Percentiles rank a stretch among this genome's conserved stretches.
Conservation (phyloP, 352 stramenopile genomes). For the Globisporangium spinosum region DNA sequence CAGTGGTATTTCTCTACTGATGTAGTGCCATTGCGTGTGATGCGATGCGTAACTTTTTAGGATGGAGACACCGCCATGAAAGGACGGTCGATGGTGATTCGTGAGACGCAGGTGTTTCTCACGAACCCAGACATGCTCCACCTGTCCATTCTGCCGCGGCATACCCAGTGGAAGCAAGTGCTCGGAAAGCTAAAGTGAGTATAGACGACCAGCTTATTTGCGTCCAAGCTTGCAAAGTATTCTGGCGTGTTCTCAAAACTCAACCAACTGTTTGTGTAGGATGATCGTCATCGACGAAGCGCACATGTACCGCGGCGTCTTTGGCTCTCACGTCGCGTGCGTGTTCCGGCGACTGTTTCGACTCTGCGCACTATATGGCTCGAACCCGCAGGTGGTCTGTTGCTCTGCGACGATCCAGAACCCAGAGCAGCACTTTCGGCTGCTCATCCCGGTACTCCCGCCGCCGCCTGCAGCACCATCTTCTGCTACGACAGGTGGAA, state of each 20-base stretch:
- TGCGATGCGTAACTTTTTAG: slow-evolving; percentile 21
- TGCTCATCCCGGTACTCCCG: slow-evolving; percentile 81
- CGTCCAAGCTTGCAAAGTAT: neutral
- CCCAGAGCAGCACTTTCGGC: slow-evolving; percentile 88
- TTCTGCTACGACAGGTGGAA: neutral
- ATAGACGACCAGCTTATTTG: neutral
- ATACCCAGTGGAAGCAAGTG: slow-evolving; percentile 87
- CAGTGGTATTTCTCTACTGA: neutral
- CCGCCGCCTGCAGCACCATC: slow-evolving; percentile 2
- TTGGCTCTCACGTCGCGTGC: slow-evolving; percentile 79
- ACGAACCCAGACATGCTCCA: slow-evolving; percentile 99
- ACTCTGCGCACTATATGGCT: slow-evolving; percentile 79
- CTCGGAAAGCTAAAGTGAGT: slow-evolving; percentile 87
- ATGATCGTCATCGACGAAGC: slow-evolving; percentile 83
- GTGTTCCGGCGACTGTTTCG: slow-evolving; percentile 91
- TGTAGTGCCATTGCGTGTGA: neutral
- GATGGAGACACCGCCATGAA: slow-evolving; percentile 95
- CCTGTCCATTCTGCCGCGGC: slow-evolving; percentile 92
- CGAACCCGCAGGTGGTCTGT: slow-evolving; percentile 88
- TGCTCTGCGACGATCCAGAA: slow-evolving; percentile 96
- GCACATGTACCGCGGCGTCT: slow-evolving; percentile 93
- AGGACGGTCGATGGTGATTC: slow-evolving; percentile 79
- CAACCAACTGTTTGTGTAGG: slow-evolving; percentile 21
- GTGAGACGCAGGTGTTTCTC: slow-evolving; percentile 92
- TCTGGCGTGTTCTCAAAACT: neutral